A percentile compares a stretch with the other conserved stretches of the same genome.
phyloP scores from a whole-genome alignment of 2,329 filamentous ascomycete genomes.

The Periglandula ipomoeae region DNA sequence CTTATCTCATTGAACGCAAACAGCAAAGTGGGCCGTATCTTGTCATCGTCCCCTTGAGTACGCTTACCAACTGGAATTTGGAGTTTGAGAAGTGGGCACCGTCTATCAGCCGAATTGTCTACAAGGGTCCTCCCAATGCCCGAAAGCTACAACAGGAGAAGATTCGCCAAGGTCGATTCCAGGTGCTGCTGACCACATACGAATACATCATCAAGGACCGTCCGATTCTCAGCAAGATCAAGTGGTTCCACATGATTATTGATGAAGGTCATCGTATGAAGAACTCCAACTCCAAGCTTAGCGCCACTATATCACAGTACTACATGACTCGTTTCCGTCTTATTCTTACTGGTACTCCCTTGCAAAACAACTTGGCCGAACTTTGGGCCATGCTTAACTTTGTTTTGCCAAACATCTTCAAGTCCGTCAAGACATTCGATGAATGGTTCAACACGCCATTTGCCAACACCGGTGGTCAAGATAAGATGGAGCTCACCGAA shows the following conservation, averaged over 20 bases:
- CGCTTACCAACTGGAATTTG: constrained; percentile 95
- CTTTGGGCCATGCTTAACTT: constrained; percentile 98
- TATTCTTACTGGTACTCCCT: constrained; percentile 91
- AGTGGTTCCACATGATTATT: constrained; percentile 99
- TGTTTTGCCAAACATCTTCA: constrained; percentile 96
- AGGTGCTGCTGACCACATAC: constrained; percentile 93
- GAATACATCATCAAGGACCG: constrained; percentile 99
- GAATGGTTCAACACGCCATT: constrained; percentile 99
- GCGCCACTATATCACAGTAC: constrained; percentile 87
- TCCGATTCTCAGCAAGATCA: constrained; percentile 91
- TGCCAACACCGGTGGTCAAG: constrained; percentile 93
- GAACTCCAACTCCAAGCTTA: constrained; percentile 93
- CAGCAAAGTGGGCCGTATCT: constrained; percentile 84
- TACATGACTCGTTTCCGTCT: constrained; percentile 92
- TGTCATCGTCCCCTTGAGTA: constrained; percentile 94
- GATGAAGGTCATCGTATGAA: constrained; percentile 99
- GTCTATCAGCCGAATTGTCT: constrained; percentile 75
- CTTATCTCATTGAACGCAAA: constrained; percentile 95
- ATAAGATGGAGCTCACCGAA: constrained; percentile 98
- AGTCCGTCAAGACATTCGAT: constrained; percentile 96
- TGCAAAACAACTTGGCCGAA: constrained; percentile 95
- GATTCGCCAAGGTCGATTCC: constrained; percentile 90
- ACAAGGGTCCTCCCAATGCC: constrained; percentile 86
- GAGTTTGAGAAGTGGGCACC: constrained; percentile 99
- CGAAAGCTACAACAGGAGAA: constrained; percentile 88